A percentile compares a stretch with the other conserved stretches of the same genome.
Evolutionary conservation across 306 rosid genomes (phyloP).

Genomic region (Ormosia emarginata): DNA sequence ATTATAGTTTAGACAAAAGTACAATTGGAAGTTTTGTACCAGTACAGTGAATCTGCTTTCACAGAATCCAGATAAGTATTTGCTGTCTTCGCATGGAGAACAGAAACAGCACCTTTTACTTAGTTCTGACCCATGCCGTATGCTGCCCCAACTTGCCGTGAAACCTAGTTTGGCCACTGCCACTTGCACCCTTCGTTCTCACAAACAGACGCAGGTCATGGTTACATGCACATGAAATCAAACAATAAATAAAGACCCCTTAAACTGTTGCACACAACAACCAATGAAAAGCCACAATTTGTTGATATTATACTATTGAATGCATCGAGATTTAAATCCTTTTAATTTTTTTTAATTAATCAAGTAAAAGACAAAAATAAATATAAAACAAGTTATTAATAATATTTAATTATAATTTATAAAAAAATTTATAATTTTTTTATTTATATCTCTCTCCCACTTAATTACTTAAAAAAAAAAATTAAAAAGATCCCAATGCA

Average conservation of each 20-base stretch:
- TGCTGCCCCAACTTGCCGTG: neutral
- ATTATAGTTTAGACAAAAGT: neutral
- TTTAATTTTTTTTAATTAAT: too few species aligned
- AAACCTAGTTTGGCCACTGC: neutral
- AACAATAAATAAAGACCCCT: neutral
- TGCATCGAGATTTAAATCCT: too few species aligned
- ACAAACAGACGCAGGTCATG: neutral
- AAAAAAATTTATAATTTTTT: too few species aligned
- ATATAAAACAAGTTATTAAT: too few species aligned
- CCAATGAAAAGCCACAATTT: neutral
- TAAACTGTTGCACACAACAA: neutral
- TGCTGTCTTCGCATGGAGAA: neutral
- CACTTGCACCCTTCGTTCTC: neutral
- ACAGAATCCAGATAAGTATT: neutral
- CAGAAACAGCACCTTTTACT: neutral
- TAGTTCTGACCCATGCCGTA: neutral
- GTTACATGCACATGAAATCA: neutral
- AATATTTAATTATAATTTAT: too few species aligned
- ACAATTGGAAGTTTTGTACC: neutral
- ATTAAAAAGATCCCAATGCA: too few species aligned
- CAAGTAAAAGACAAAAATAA: too few species aligned
- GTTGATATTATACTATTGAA: neutral
- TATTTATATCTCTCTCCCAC: too few species aligned
- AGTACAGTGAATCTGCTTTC: neutral
- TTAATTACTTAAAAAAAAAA: too few species aligned